Evolutionary conservation across 306 rosid species (phyloP), one percentile per base, ranked within the genome.

Genomic region (Prunus dulcis): DNA sequence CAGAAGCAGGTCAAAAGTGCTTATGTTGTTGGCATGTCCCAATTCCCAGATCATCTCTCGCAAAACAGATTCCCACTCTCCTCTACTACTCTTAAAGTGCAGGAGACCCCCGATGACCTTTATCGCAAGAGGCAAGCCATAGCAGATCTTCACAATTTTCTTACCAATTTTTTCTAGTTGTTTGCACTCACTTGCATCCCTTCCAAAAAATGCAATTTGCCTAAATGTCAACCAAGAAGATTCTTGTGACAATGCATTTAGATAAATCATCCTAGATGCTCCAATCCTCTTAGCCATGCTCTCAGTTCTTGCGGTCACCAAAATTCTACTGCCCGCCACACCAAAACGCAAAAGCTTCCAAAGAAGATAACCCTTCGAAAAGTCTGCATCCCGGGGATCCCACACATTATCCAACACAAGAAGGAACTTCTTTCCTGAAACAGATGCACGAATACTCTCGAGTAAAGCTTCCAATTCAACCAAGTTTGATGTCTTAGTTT

Each of bases 281-380:
- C 82, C 78, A 56, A 79, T 38, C 78, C 73, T 79, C 38, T 1
- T 27, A 56, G 71, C 82, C 3, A 79, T 76, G 12, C 20, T 28
- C 20, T 66, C 10, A 11, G 45, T 66, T 8, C 74, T 51, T 19
- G 78, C 74, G 12, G 78, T 76, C 57, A 76, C 68, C 67, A 76
- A 76, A 13, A 76, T 45, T 57, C 49, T 55, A 45, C 74, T 67
- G 12, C 68, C 74, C 3, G 11, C 14, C 7, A 30, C 67, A 27
- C 69, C 58, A 19, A 67, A 32, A 6, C 32, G 25, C 43, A 15
- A 23, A 58, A 58, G 19, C 3, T 46, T 56, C n/a, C 64, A 58
- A 20, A 76, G 28, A 13, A 6, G 46, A 2, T 67, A 56, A 23
- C 74, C 69, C 64, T 56, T 67, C 11, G 15, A 10, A 12, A 15